Base-by-base conservation (phyloP, 805 yeast species). In the Kluyveromyces siamensis region DNA sequence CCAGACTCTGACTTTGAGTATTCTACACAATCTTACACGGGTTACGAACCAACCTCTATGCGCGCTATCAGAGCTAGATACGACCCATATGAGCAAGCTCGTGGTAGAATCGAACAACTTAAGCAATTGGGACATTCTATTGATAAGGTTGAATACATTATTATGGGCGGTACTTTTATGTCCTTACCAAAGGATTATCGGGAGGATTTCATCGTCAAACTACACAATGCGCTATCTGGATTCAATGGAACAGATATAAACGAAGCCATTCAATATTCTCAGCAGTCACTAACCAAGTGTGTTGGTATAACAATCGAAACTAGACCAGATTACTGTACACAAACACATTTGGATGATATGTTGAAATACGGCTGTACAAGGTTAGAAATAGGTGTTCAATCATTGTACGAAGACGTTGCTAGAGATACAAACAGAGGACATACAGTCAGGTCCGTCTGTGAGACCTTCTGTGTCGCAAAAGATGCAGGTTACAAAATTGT, bases 111-210 rank as follows among this genome's bases (percentile, higher is more conserved):
- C 38, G 99, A 93, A 62, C 99, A 93, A 72, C 75, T 93, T 54
- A 80, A 96, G 56, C 96, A 86, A 66, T 74, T 93, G 51, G 99
- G 99, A 13, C 99, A 93, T 63, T 84, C 95, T 1, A 91, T 93
- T 41, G 99, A 93, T 65, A 93, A 93, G 63, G 99, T 93, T 13
- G 99, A 93, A 67, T 93, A 93, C 64, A 93, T 93, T 54, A 83
- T 93, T 55, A 93, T 93, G 99, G 99, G 99, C 48, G 99, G 99
- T 55, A 93, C 99, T 0, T 93, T 93, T 66, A 93, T 93, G 99
- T 85, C 96, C 2, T 73, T 93, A 51, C 95, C 96, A 16, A 76
- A 80, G 46, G 91, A 85, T 46, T 93, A 93, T 68, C 75, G 99
- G 51, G 99, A 93, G 65, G 77, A 74, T 48, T 93, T 93, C 60